phyloP scores from a whole-genome alignment of 495 filamentous ascomycete genomes.

The Podospora anserina region DNA sequence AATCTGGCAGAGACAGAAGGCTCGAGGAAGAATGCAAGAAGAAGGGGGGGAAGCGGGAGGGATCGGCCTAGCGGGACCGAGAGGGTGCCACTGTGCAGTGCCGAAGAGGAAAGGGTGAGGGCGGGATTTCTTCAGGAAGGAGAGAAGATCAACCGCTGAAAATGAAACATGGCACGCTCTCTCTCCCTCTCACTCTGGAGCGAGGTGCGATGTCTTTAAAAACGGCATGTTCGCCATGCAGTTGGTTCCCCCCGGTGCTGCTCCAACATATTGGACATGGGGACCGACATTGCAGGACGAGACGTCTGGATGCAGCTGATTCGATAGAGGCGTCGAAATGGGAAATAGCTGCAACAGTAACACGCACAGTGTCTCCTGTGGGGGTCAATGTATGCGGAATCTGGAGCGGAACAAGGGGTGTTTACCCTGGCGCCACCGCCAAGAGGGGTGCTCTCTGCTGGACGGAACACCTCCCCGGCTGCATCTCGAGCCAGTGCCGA shows the following conservation, averaged over 20 bases:
- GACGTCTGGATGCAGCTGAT: conserved; percentile 3
- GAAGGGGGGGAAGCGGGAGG: conserved; percentile 4
- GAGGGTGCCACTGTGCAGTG: conserved; percentile 17
- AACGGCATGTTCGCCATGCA: conserved; percentile 7
- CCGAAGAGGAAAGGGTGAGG: conserved; percentile 14
- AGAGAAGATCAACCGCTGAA: conserved; percentile 12
- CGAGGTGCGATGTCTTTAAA: conserved; percentile 11
- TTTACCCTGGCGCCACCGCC: conserved; percentile 2
- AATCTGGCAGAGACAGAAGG: neutral
- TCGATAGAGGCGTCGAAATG: conserved; percentile 9
- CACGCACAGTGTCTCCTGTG: conserved; percentile 1
- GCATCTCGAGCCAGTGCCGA: conserved; percentile 1
- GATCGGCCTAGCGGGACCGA: conserved; percentile 7
- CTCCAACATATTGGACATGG: conserved; percentile 4
- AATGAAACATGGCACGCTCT: conserved; percentile 17
- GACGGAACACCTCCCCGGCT: conserved; percentile 3
- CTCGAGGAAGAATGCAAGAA: conserved; percentile 1
- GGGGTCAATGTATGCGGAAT: neutral
- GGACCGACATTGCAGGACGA: conserved; percentile 2
- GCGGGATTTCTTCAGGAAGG: conserved; percentile 9
- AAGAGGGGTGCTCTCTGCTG: neutral
- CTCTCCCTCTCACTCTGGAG: neutral
- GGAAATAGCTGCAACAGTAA: conserved; percentile 7
- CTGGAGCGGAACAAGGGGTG: neutral
- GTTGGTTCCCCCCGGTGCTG: conserved; percentile 3